These are phyloP conservation scores for Termitomyces sp. DNA, from an alignment of 768 basidiomycete genomes.

Conservation along the genomic window DNA sequence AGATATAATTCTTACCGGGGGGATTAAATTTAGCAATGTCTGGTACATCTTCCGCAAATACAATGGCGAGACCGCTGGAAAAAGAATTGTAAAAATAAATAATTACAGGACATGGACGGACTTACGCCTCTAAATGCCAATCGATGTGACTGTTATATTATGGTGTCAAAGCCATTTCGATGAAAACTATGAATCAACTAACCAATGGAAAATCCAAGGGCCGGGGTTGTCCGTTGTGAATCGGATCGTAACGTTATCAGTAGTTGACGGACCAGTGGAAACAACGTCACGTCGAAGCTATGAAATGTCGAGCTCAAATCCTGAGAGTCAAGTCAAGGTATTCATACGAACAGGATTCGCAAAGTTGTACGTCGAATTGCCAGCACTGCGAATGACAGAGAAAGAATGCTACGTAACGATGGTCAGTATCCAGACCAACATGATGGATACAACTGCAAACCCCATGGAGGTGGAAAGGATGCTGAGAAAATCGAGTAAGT, in stretches of 20 bases:
- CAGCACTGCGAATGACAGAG: slow-evolving; percentile 30
- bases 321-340: too few species aligned
- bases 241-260: slow-evolving; percentile 38
- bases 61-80: slow-evolving; percentile 31
- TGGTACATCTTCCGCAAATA: slow-evolving; percentile 32
- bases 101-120: background rate
- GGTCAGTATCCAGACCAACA: background rate
- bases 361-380: slow-evolving; percentile 24
- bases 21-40: background rate
- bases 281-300: slow-evolving; percentile 26
- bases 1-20: background rate
- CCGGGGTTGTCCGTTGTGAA: slow-evolving; percentile 48
- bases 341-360: background rate
- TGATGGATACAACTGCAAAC: background rate
- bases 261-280: slow-evolving; percentile 20
- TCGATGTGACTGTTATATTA: slow-evolving; percentile 38
- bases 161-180: background rate
- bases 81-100: background rate
- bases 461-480: slow-evolving; percentile 3
- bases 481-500: background rate
- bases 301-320: background rate
- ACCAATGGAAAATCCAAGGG: slow-evolving; percentile 48
- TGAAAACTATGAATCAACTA: background rate
- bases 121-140: slow-evolving; percentile 38
- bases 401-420: slow-evolving; percentile 25